Conservation (phyloP, 805 yeast genomes). For the Ogataea glucozyma region DNA sequence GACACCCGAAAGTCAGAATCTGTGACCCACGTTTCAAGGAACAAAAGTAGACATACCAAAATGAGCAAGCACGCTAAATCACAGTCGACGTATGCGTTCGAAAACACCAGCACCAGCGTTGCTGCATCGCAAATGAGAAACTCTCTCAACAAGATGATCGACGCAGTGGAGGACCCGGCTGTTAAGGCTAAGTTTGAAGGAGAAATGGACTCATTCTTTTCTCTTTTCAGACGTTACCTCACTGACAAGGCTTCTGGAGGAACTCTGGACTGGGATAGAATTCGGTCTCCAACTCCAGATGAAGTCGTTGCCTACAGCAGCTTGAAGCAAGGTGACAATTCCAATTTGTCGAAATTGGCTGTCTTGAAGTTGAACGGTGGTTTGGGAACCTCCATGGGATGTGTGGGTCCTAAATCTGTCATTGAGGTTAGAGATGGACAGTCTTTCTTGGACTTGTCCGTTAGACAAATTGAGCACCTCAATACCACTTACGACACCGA, state of each 20-base stretch:
- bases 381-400: slow-evolving; percentile 98
- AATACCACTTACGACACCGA: slow-evolving; percentile 88
- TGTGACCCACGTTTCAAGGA: not conserved
- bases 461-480: slow-evolving; percentile 94
- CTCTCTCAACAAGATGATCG: slow-evolving; percentile 85
- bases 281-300: slow-evolving; percentile 83
- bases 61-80: slow-evolving; percentile 62
- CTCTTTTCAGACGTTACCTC: slow-evolving; percentile 88
- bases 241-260: slow-evolving; percentile 84
- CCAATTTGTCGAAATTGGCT: slow-evolving; percentile 77
- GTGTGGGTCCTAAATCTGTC: slow-evolving; percentile 98
- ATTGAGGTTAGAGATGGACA: slow-evolving; percentile 99
- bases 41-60: not conserved
- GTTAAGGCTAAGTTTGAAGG: slow-evolving; percentile 66
- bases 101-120: slow-evolving; percentile 88
- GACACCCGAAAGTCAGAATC: not conserved
- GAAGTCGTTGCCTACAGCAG: slow-evolving; percentile 82
- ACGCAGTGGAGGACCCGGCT: slow-evolving; percentile 61
- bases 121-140: slow-evolving; percentile 99
- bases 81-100: slow-evolving; percentile 85
- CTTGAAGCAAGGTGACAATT: slow-evolving; percentile 42
- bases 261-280: slow-evolving; percentile 91
- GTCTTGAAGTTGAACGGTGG: slow-evolving; percentile 98
- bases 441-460: slow-evolving; percentile 92
- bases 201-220: slow-evolving; percentile 93